These are phyloP conservation scores for Mycena vulgaris DNA, from an alignment of 768 basidiomycete species.

Conservation along the genomic window DNA sequence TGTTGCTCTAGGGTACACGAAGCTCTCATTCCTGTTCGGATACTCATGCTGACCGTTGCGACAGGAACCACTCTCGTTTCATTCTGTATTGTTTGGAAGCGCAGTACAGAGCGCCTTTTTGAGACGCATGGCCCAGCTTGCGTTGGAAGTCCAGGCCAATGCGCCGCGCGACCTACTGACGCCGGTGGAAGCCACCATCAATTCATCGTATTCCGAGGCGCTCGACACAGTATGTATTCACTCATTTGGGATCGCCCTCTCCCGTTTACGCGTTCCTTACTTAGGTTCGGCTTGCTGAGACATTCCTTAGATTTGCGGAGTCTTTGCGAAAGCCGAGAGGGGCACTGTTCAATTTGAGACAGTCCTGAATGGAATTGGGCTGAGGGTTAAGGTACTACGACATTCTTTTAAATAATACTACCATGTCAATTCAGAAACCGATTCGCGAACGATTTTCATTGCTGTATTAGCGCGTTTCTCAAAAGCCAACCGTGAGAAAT, in stretches of 20 bases:
- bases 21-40: neutral
- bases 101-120: constrained; percentile 44
- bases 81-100: constrained; percentile 65
- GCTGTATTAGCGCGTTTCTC: too few species aligned
- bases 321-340: constrained; percentile 67
- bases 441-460: too few species aligned
- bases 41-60: neutral
- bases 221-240: constrained; percentile 61
- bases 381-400: too few species aligned
- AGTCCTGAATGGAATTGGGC: neutral
- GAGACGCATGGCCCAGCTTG: constrained; percentile 63
- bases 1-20: constrained; percentile 59
- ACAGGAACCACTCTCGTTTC: constrained; percentile 67
- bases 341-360: constrained; percentile 36
- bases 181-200: constrained; percentile 48
- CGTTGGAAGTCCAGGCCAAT: constrained; percentile 57
- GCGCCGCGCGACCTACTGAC: constrained; percentile 57
- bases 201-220: constrained; percentile 63
- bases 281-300: constrained; percentile 66
- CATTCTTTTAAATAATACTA: too few species aligned
- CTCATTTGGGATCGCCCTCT: neutral
- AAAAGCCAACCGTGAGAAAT: too few species aligned
- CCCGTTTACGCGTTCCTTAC: neutral
- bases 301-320: constrained; percentile 67
- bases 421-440: too few species aligned